Percentiles rank a stretch among this genome's conserved stretches.
Evolutionary conservation across 2,329 filamentous ascomycete genomes (phyloP).

Genomic region (Arachnomyces sp.): DNA sequence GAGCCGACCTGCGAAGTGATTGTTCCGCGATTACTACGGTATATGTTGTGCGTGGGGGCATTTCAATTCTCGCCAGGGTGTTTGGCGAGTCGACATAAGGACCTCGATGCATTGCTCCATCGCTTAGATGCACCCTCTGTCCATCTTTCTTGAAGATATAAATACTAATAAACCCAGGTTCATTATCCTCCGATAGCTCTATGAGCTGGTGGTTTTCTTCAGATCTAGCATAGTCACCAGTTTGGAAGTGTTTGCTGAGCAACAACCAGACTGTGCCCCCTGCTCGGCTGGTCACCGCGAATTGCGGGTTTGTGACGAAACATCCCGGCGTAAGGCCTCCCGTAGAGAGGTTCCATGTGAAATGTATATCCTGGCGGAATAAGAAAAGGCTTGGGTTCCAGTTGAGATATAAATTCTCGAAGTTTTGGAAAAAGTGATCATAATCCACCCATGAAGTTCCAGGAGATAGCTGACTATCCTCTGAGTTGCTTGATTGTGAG

Average conservation of each 20-base stretch:
- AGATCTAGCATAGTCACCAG: slow-evolving; percentile 43
- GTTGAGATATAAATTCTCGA: slow-evolving; percentile 92
- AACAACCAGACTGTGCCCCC: slow-evolving; percentile 71
- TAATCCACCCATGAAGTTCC: slow-evolving; percentile 94
- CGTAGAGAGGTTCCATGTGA: slow-evolving; percentile 64
- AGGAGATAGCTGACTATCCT: slow-evolving; percentile 33
- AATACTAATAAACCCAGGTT: slow-evolving; percentile 76
- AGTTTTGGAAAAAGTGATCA: slow-evolving; percentile 80
- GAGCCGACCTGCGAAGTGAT: slow-evolving; percentile 60
- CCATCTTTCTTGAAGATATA: slow-evolving; percentile 69
- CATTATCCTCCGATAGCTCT: slow-evolving; percentile 39
- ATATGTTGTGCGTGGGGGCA: slow-evolving; percentile 43
- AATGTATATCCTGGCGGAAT: slow-evolving; percentile 79
- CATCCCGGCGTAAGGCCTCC: slow-evolving; percentile 59
- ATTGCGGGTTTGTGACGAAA: slow-evolving; percentile 58
- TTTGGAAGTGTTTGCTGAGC: slow-evolving; percentile 76
- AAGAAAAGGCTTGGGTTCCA: slow-evolving; percentile 86
- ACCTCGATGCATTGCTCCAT: slow-evolving; percentile 62
- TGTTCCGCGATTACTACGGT: slow-evolving; percentile 70
- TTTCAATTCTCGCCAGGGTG: slow-evolving; percentile 69
- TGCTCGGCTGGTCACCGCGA: slow-evolving; percentile 43
- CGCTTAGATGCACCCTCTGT: slow-evolving; percentile 62
- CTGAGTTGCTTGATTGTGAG: slow-evolving; percentile 7
- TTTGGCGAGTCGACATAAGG: slow-evolving; percentile 94
- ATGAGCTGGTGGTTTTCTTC: slow-evolving; percentile 21